Conservation (phyloP, 495 filamentous ascomycete species). For the Neurospora cerealis region DNA sequence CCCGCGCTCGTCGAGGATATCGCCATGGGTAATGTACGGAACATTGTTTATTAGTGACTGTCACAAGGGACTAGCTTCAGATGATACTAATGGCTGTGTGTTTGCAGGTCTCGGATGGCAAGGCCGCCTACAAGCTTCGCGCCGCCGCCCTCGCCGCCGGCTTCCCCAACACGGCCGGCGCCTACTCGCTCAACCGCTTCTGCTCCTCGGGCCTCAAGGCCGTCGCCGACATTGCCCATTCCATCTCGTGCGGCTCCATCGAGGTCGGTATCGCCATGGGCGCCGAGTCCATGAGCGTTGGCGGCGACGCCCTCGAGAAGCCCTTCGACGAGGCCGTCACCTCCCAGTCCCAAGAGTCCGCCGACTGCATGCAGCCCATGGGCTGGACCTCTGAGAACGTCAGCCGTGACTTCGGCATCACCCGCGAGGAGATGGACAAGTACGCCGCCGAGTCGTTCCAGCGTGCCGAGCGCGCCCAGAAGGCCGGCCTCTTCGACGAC, state of each 20-base stretch:
- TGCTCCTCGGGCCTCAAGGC: constrained; percentile 95
- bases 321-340: constrained; percentile 75
- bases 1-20: constrained; percentile 84
- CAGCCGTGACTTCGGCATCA: constrained; percentile 78
- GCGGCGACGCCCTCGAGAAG: constrained; percentile 53
- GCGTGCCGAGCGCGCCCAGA: constrained; percentile 82
- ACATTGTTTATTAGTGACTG: background rate
- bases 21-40: constrained; percentile 76
- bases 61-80: background rate
- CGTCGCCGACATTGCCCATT: constrained; percentile 85
- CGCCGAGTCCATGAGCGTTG: constrained; percentile 74
- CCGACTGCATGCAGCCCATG: constrained; percentile 90
- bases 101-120: constrained; percentile 69
- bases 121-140: constrained; percentile 82
- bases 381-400: constrained; percentile 97
- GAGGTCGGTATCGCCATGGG: constrained; percentile 81
- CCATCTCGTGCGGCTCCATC: constrained; percentile 72
- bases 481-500: constrained; percentile 86
- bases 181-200: constrained; percentile 83
- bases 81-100: background rate
- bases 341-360: constrained; percentile 58
- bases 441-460: constrained; percentile 81
- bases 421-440: constrained; percentile 68
- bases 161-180: constrained; percentile 80
- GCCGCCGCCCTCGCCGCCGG: constrained; percentile 84